A percentile compares a stretch with the other conserved stretches of the same genome.
These are phyloP conservation scores for Aureobasidium zeae DNA, from an alignment of 2,329 filamentous ascomycete genomes.

Conservation along the genomic window DNA sequence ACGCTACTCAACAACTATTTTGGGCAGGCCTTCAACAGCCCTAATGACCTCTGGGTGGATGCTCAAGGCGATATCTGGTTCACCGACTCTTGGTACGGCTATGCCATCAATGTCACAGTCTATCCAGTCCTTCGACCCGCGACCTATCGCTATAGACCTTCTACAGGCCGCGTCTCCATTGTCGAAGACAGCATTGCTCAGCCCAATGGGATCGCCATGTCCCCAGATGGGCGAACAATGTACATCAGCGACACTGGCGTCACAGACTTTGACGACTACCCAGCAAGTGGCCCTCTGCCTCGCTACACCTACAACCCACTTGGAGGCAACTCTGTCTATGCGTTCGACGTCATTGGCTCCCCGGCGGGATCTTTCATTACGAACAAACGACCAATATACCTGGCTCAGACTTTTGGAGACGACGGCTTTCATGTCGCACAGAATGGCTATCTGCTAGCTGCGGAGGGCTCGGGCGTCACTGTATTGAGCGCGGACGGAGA, in stretches of 20 bases:
- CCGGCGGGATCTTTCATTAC: conserved; percentile 18
- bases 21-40: conserved; percentile 37
- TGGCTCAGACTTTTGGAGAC: conserved; percentile 17
- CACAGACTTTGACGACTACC: conserved; percentile 15
- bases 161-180: conserved; percentile 33
- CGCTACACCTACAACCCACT: conserved; percentile 17
- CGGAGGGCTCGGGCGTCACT: conserved; percentile 20
- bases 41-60: conserved; percentile 35
- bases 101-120: conserved; percentile 18
- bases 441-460: conserved; percentile 20
- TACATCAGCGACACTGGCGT: conserved; percentile 37
- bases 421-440: conserved; percentile 20
- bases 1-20: conserved; percentile 40
- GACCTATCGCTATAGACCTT: conserved; percentile 36
- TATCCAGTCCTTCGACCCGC: conserved; percentile 23
- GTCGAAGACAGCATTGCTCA: conserved; percentile 36
- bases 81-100: conserved; percentile 33
- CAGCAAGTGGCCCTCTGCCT: conserved; percentile 8
- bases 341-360: conserved; percentile 19
- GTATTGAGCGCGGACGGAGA: conserved; percentile 19
- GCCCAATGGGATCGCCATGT: conserved; percentile 40
- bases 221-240: conserved; percentile 35
- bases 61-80: conserved; percentile 41
- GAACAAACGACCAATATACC: conserved; percentile 19
- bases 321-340: conserved; percentile 18